A percentile compares a stretch with the other conserved stretches of the same genome.
These are phyloP conservation scores for Claviceps fusiformis DNA, from an alignment of 2,329 filamentous ascomycete species.

Conservation along the genomic window DNA sequence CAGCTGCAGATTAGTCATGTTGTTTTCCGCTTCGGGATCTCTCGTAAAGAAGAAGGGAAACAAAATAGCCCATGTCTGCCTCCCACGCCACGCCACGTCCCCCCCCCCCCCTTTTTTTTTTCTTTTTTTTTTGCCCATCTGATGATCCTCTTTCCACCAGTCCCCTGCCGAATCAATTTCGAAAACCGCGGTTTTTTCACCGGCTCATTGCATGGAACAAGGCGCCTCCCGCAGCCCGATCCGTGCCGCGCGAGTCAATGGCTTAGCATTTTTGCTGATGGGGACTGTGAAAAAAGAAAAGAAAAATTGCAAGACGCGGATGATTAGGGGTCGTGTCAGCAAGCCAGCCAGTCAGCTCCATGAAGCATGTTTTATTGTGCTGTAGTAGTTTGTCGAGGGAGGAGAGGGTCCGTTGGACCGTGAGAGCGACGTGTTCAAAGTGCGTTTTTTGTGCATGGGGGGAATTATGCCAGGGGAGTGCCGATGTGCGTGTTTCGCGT, in stretches of 20 bases:
- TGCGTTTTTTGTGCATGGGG: neutral
- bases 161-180: constrained; percentile 3
- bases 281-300: too few species aligned
- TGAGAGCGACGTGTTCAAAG: neutral
- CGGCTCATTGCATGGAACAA: constrained; percentile 1
- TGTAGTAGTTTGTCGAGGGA: too few species aligned
- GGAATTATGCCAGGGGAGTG: neutral
- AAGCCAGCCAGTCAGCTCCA: too few species aligned
- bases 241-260: constrained; percentile 5
- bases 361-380: too few species aligned
- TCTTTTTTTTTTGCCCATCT: neutral
- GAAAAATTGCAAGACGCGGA: neutral
- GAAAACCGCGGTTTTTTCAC: neutral
- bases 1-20: neutral
- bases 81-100: too few species aligned
- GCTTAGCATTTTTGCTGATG: neutral
- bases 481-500: neutral
- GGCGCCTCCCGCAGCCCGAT: constrained; percentile 6
- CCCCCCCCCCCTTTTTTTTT: too few species aligned
- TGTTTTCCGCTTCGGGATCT: too few species aligned
- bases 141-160: too few species aligned
- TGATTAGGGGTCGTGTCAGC: too few species aligned
- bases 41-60: neutral
- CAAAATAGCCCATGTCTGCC: neutral
- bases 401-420: neutral